A percentile compares a stretch with the other conserved stretches of the same genome.
phyloP scores from a whole-genome alignment of 163 green algal genomes.

The Coccomyxa subellipsoidea region DNA sequence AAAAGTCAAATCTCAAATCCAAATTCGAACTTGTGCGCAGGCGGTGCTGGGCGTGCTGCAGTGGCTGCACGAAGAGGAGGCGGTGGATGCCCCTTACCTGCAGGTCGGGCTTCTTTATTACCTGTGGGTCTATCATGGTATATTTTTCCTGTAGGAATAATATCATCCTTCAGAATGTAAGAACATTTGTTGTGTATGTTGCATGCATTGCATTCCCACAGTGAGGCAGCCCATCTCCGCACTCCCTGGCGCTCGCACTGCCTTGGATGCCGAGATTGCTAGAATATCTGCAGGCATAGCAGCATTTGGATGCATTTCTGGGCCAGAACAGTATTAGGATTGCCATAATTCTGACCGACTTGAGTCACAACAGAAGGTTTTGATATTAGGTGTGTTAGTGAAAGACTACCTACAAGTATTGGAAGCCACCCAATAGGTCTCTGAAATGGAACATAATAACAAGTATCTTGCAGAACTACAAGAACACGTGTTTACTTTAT shows the following conservation, averaged over 20 bases:
- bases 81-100: neutral
- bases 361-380: too few relatives aligned
- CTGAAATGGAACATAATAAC: too few relatives aligned
- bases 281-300: neutral
- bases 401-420: too few relatives aligned
- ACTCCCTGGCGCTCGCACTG: conserved; percentile 6
- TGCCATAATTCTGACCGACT: too few relatives aligned
- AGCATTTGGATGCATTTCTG: too few relatives aligned
- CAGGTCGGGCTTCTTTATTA: conserved; percentile 4
- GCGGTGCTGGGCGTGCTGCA: conserved; percentile 1
- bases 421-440: too few relatives aligned
- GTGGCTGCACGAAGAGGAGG: conserved; percentile 13
- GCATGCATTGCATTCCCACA: neutral
- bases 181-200: neutral
- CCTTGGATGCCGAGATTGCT: neutral
- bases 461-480: too few relatives aligned
- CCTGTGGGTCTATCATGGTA: too few relatives aligned
- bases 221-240: neutral
- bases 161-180: conserved; percentile 1
- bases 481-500: neutral
- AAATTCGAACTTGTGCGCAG: neutral
- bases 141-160: too few relatives aligned
- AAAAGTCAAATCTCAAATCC: neutral
- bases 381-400: too few relatives aligned
- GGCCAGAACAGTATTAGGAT: too few relatives aligned